Evolutionary conservation across 441 rosid genomes (phyloP), one percentile per base, ranked within the genome.

Genomic region (Aleurites moluccanus): DNA sequence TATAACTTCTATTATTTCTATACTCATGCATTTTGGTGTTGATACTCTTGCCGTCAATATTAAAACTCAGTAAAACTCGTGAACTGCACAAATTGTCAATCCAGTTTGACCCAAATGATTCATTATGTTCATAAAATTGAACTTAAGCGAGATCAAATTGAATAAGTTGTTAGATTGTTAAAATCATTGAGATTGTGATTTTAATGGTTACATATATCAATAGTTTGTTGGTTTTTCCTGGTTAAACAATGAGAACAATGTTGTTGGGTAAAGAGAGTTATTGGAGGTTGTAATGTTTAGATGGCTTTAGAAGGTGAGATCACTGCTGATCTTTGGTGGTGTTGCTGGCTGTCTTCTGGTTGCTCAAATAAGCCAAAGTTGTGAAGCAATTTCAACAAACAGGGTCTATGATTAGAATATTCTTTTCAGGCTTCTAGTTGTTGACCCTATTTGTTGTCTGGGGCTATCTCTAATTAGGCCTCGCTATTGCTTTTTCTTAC

Each of bases 1-100:
- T 73, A 50, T 45, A 70, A 63, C 16, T 62, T 69, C 30, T 77
- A 23, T 56, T 62, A 67, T 64, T 47, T 52, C n/a, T 56, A 4
- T 59, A 25, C 55, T 68, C 30, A 21, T 70, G 60, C 57, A 50
- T 69, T 6, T 78, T 30, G 53, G 44, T 55, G 42, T 38, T 47
- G 9, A 45, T 73, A 52, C 70, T 14, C 33, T 23, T 30, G 33
- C 33, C 3, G 21, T n/a, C 52, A 21, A 53, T 10, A 15, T 56
- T 55, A 56, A 40, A 60, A 16, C 52, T 27, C 16, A 42, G 13
- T 63, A 20, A 4, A 21, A n/a, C 20, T 14, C 15, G 42, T 70
- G 10, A 21, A 23, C 40, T 16, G 52, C 49, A 25, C 21, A 63
- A 38, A 35, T 53, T n/a, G 21, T 42, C 16, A n/a, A 30, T 60